Conservation (phyloP, 139 green algal species). For the Yamagishiella unicocca region DNA sequence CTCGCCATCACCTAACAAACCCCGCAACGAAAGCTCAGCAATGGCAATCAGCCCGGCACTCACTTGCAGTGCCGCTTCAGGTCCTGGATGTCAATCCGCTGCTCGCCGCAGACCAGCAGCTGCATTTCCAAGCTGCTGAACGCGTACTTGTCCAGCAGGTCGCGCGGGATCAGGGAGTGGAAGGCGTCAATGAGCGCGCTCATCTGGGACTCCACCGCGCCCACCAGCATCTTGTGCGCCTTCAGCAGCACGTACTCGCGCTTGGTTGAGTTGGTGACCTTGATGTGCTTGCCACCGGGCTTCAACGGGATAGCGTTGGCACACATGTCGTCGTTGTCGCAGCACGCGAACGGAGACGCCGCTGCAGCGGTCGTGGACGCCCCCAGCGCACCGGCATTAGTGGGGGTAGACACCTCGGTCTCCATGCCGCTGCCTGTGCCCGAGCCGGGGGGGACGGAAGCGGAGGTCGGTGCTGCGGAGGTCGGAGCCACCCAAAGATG, state of each 20-base stretch:
- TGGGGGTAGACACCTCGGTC: constrained; percentile 34
- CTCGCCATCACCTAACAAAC: not conserved
- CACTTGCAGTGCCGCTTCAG: constrained; percentile 64
- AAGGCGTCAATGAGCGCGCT: constrained; percentile 73
- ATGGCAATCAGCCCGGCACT: no score
- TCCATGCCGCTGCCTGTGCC: not conserved
- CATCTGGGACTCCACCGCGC: constrained; percentile 73
- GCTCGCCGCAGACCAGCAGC: constrained; percentile 76
- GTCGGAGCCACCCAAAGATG: no score
- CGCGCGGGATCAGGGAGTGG: constrained; percentile 68
- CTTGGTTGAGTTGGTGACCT: constrained; percentile 72
- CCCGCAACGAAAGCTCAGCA: no score
- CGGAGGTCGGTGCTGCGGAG: not conserved
- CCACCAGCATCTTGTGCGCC: constrained; percentile 77
- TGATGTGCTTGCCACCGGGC: constrained; percentile 65
- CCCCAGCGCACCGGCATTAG: not conserved
- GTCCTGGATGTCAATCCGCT: constrained; percentile 65
- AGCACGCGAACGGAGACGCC: constrained; percentile 37
- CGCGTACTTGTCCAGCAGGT: constrained; percentile 78
- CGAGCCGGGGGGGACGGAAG: not conserved
- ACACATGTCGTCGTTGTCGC: constrained; percentile 48
- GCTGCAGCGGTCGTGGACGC: constrained; percentile 10
- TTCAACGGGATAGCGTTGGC: constrained; percentile 69
- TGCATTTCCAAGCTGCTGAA: constrained; percentile 86
- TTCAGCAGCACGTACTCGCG: constrained; percentile 78